phyloP scores from a whole-genome alignment of 805 yeast species.

The Ogataea ganodermae region DNA sequence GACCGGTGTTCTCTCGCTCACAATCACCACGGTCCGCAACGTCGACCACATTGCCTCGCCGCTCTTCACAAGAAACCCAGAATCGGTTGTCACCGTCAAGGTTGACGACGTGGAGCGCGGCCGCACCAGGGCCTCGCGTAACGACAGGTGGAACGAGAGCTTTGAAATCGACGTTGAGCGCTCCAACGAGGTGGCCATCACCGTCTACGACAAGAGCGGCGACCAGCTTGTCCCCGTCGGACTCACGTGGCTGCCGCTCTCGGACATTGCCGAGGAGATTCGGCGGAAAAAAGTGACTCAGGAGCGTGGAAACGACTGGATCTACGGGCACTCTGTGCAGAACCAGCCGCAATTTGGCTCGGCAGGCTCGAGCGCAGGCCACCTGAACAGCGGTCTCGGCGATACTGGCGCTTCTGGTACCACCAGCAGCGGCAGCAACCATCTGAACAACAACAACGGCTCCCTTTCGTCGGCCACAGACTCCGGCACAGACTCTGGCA shows the following conservation, averaged over 20 bases:
- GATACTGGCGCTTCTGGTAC: too few species aligned
- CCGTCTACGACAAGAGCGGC: conserved; percentile 80
- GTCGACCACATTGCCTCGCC: conserved; percentile 92
- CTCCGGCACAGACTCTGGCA: conserved; percentile 10
- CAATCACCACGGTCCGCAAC: conserved; percentile 78
- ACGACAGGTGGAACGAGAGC: conserved; percentile 81
- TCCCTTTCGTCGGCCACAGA: conserved; percentile 15
- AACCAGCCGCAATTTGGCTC: conserved; percentile 12
- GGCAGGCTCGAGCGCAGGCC: conserved; percentile 10
- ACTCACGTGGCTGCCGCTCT: conserved; percentile 83
- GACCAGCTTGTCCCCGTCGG: conserved; percentile 81
- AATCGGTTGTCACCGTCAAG: conserved; percentile 73
- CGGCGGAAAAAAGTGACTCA: conserved; percentile 85
- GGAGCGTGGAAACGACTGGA: conserved; percentile 80
- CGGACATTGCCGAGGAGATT: conserved; percentile 92
- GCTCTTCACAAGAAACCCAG: conserved; percentile 74
- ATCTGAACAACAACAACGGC: conserved; percentile 9
- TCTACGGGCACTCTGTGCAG: conserved; percentile 66
- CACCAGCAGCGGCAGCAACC: conserved; percentile 3
- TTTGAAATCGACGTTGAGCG: conserved; percentile 80
- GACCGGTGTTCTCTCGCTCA: conserved; percentile 74
- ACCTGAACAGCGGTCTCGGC: not conserved
- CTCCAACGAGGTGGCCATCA: conserved; percentile 88
- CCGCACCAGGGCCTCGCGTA: conserved; percentile 71
- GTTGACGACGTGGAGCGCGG: conserved; percentile 87